Evolutionary conservation across 805 yeast genomes (phyloP).

Genomic region (Yamadazyma paraphyllophila): DNA sequence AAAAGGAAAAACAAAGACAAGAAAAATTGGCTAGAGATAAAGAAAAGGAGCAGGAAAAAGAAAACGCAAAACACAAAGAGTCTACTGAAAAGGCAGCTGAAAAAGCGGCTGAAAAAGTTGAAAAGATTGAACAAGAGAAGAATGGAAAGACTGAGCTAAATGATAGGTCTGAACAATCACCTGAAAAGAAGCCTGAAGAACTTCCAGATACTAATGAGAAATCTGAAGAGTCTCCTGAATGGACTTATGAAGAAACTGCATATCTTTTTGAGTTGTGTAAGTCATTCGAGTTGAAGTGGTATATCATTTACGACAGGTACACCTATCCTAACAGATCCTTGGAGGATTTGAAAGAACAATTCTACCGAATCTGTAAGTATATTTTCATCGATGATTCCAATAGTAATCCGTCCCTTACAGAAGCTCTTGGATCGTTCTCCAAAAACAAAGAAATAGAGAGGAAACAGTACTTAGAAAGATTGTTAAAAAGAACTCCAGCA

Average conservation of each 20-base stretch:
- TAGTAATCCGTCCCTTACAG: slow-evolving; percentile 48
- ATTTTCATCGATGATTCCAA: slow-evolving; percentile 44
- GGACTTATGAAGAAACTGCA: slow-evolving; percentile 63
- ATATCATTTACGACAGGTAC: slow-evolving; percentile 62
- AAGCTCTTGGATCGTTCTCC: slow-evolving; percentile 61
- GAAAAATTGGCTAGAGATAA: slow-evolving; percentile 13
- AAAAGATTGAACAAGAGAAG: slow-evolving; percentile 22
- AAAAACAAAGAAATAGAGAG: slow-evolving; percentile 73
- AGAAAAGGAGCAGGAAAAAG: slow-evolving; percentile 8
- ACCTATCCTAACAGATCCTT: slow-evolving; percentile 43
- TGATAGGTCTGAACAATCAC: slow-evolving; percentile 3
- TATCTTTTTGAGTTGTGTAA: slow-evolving; percentile 73
- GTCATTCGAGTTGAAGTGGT: slow-evolving; percentile 63
- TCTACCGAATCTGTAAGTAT: slow-evolving; percentile 64
- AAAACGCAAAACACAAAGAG: slow-evolving; percentile 7
- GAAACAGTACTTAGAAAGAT: slow-evolving; percentile 72
- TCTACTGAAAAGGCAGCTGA: slow-evolving; percentile 7
- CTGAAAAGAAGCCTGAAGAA: slow-evolving; percentile 10
- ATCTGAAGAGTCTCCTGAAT: not conserved
- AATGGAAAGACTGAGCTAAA: slow-evolving; percentile 12
- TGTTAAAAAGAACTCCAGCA: slow-evolving; percentile 84
- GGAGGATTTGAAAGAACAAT: slow-evolving; percentile 83
- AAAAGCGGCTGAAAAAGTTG: slow-evolving; percentile 2
- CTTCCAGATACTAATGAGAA: not conserved
- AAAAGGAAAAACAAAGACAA: slow-evolving; percentile 12